Conservation (phyloP, 305 asterid genomes). For the Fraxinus sp. region DNA sequence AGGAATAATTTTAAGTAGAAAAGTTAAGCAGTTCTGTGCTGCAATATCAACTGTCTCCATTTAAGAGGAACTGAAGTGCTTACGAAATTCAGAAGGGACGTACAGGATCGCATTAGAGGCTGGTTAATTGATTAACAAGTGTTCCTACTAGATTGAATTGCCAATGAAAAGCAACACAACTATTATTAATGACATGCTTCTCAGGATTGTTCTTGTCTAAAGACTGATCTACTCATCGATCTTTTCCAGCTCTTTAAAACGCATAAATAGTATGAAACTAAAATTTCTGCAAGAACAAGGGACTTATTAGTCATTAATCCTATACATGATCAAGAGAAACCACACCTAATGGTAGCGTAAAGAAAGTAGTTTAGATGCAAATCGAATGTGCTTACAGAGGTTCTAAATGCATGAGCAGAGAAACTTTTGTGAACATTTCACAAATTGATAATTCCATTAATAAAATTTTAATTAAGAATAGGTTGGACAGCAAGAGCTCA, state of each 20-base stretch:
- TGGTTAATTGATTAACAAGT: slow-evolving; percentile 5
- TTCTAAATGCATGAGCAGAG: slow-evolving; percentile 4
- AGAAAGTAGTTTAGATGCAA: slow-evolving; percentile 25
- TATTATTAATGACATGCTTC: too few relatives aligned
- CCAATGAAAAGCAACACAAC: too few relatives aligned
- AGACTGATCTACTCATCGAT: slow-evolving; percentile 20
- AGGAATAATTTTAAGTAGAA: neutral
- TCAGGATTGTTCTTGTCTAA: neutral
- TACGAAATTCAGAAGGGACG: slow-evolving; percentile 7
- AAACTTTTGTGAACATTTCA: neutral
- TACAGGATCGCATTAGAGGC: slow-evolving; percentile 37
- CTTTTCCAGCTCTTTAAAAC: slow-evolving; percentile 29
- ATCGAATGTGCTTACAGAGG: slow-evolving; percentile 25
- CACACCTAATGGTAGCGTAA: slow-evolving; percentile 20
- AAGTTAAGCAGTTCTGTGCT: slow-evolving; percentile 18
- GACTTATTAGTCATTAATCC: neutral
- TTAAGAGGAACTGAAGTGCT: slow-evolving; percentile 32
- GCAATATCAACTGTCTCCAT: slow-evolving; percentile 58
- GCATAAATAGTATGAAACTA: neutral
- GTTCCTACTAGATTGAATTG: slow-evolving; percentile 13
- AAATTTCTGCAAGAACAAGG: neutral
- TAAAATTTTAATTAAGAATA: too few relatives aligned
- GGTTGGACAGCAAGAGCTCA: too few relatives aligned
- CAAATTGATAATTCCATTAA: neutral
- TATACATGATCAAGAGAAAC: neutral